Percentiles rank a stretch among this genome's conserved stretches.
Conservation (phyloP, 495 filamentous ascomycete species). For the Baudoinia panamericana region DNA sequence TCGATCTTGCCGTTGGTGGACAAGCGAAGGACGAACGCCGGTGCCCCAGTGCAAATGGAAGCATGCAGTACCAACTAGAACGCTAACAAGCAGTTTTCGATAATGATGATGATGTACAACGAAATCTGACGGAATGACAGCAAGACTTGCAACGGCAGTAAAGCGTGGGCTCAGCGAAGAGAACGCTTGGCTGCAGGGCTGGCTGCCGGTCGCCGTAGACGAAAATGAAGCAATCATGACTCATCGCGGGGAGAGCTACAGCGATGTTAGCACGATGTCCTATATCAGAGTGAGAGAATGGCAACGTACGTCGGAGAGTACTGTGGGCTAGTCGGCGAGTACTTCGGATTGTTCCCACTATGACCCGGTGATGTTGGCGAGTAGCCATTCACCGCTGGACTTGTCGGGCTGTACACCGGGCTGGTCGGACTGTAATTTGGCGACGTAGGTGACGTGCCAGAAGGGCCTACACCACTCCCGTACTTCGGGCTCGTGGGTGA, state of each 20-base stretch:
- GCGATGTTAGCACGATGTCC: no score
- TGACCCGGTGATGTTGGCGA: constrained; percentile 61
- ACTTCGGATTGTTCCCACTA: constrained; percentile 6
- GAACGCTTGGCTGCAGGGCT: constrained; percentile 8
- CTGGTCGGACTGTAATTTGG: constrained; percentile 70
- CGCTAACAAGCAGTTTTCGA: constrained; percentile 5
- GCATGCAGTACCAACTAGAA: no score
- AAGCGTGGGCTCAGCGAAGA: constrained; percentile 22
- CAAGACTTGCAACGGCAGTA: background rate
- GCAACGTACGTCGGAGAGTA: constrained; percentile 48
- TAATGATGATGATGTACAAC: constrained; percentile 4
- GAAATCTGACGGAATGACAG: background rate
- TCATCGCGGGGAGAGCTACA: constrained; percentile 8
- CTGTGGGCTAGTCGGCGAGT: constrained; percentile 52
- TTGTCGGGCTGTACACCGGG: constrained; percentile 47
- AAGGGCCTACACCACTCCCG: constrained; percentile 12
- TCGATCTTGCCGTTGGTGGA: no score
- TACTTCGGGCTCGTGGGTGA: constrained; percentile 25
- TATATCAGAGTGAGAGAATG: no score
- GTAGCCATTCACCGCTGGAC: constrained; percentile 30
- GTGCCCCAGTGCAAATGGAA: no score
- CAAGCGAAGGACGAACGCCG: no score
- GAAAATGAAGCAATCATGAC: constrained; percentile 41
- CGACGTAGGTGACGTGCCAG: constrained; percentile 52
- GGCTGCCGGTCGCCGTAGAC: background rate